These are phyloP conservation scores for Diphasiastrum complanatum DNA, from an alignment of 83 land plant species.

Conservation along the genomic window DNA sequence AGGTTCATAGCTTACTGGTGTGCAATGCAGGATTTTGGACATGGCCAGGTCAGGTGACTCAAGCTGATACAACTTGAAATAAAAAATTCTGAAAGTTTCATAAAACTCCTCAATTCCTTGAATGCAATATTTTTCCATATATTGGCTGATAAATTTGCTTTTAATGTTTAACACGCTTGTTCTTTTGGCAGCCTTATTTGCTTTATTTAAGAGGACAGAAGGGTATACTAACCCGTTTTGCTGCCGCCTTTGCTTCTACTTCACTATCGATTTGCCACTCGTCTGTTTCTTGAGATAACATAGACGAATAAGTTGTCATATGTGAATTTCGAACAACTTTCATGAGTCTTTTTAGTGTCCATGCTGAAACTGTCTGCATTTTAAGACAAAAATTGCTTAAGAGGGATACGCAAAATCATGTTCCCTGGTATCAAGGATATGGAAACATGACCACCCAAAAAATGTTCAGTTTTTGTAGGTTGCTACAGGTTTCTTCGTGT, in stretches of 20 bases:
- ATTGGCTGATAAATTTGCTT: too few species aligned
- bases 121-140: too few species aligned
- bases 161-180: too few species aligned
- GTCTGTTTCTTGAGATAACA: conserved; percentile 27
- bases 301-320: conserved; percentile 35
- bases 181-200: not conserved
- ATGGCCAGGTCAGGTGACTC: too few species aligned
- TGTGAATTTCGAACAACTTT: conserved; percentile 33
- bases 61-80: too few species aligned
- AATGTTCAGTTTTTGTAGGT: too few species aligned
- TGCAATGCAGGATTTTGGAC: too few species aligned
- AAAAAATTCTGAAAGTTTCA: too few species aligned
- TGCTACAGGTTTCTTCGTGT: too few species aligned
- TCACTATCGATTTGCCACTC: conserved; percentile 40
- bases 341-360: conserved; percentile 39
- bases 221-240: conserved; percentile 26
- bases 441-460: too few species aligned
- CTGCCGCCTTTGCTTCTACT: conserved; percentile 36
- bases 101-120: too few species aligned
- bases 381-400: not conserved
- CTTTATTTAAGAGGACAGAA: not conserved
- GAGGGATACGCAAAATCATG: not conserved
- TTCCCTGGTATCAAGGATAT: not conserved
- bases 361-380: conserved; percentile 38
- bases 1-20: too few species aligned